A percentile compares a stretch with the other conserved stretches of the same genome.
These are phyloP conservation scores for Brettanomyces naardenensis DNA, from an alignment of 805 yeast species.

Conservation along the genomic window DNA sequence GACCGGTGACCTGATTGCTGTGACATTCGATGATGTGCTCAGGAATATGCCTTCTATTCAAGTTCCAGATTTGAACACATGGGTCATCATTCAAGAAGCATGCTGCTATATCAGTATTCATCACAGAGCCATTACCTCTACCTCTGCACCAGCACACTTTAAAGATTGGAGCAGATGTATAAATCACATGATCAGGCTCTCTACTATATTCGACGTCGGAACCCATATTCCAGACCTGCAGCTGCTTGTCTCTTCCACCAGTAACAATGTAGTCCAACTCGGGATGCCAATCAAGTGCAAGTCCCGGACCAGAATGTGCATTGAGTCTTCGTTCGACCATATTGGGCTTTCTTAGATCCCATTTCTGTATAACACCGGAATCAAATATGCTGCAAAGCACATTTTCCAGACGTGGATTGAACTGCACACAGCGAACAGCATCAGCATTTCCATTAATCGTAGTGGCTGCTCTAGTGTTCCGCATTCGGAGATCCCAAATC, in stretches of 20 bases:
- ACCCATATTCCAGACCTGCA: slow-evolving; percentile 67
- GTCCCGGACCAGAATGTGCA: slow-evolving; percentile 89
- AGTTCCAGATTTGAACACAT: slow-evolving; percentile 58
- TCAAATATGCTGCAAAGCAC: slow-evolving; percentile 78
- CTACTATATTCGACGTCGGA: slow-evolving; percentile 28
- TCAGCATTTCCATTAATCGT: slow-evolving; percentile 62
- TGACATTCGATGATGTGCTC: slow-evolving; percentile 43
- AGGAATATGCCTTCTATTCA: slow-evolving; percentile 69
- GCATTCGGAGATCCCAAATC: slow-evolving; percentile 61
- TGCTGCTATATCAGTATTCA: slow-evolving; percentile 62
- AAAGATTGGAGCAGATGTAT: slow-evolving; percentile 72
- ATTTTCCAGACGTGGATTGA: slow-evolving; percentile 43
- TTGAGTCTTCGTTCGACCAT: slow-evolving; percentile 63
- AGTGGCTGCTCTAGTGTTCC: slow-evolving; percentile 36
- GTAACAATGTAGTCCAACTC: slow-evolving; percentile 72
- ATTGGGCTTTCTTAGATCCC: slow-evolving; percentile 70
- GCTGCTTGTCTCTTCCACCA: slow-evolving; percentile 86
- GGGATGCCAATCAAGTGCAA: slow-evolving; percentile 85
- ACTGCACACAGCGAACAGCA: slow-evolving; percentile 51
- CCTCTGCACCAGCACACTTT: slow-evolving; percentile 62
- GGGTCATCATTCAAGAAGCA: slow-evolving; percentile 70
- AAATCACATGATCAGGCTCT: slow-evolving; percentile 62
- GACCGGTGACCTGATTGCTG: slow-evolving; percentile 43
- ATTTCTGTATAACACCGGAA: slow-evolving; percentile 77
- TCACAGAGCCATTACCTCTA: slow-evolving; percentile 31